Conservation (phyloP, 345 rosid genomes). For the Salix dunnii region DNA sequence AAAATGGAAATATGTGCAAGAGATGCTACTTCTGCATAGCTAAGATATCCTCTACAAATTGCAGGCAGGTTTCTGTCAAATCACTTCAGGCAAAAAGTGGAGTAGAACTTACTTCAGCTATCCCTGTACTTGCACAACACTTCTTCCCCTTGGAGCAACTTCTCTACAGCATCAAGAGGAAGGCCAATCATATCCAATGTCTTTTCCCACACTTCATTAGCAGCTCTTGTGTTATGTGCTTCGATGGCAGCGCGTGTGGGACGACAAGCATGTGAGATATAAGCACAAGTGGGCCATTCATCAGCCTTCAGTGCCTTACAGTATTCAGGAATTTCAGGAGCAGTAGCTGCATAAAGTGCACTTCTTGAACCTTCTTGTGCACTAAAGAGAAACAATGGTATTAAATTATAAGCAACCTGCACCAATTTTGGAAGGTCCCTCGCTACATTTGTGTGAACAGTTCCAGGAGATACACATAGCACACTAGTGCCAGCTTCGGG, state of each 20-base stretch:
- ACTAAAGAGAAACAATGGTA: constrained; percentile 2
- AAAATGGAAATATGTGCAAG: not conserved
- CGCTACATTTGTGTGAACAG: constrained; percentile 18
- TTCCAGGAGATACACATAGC: constrained; percentile 16
- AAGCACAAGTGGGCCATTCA: constrained; percentile 13
- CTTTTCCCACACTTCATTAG: constrained; percentile 14
- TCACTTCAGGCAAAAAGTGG: not conserved
- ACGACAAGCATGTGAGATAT: constrained; percentile 9
- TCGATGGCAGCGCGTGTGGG: constrained; percentile 1
- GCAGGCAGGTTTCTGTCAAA: not conserved
- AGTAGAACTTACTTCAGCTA: constrained; percentile 1
- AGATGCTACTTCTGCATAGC: not conserved
- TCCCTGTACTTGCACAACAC: constrained; percentile 12
- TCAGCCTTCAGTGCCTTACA: constrained; percentile 9
- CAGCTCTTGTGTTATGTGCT: constrained; percentile 3
- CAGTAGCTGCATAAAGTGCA: constrained; percentile 14
- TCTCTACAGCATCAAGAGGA: constrained; percentile 15
- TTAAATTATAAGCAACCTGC: not conserved
- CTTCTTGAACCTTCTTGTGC: constrained; percentile 18
- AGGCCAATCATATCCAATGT: constrained; percentile 25
- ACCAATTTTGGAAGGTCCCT: constrained; percentile 13
- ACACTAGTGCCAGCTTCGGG: not conserved
- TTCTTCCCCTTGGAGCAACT: constrained; percentile 9
- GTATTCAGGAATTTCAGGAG: constrained; percentile 6
- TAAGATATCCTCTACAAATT: not conserved